A percentile compares a stretch with the other conserved stretches of the same genome.
Conservation (phyloP, 345 rosid genomes). For the Turritis glabra region DNA sequence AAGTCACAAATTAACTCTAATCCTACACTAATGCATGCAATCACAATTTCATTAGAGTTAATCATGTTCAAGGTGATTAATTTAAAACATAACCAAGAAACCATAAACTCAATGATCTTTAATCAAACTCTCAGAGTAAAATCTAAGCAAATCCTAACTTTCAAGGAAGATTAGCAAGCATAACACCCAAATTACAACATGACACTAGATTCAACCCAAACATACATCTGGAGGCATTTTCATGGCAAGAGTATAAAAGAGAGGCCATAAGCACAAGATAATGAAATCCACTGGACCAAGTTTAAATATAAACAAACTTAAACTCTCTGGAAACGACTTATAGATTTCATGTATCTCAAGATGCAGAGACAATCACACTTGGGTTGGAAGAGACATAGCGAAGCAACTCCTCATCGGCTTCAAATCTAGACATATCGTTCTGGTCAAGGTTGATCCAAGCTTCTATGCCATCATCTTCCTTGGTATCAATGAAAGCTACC, state of each 20-base stretch:
- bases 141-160: neutral
- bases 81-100: neutral
- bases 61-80: neutral
- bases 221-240: neutral
- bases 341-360: neutral
- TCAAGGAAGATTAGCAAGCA: neutral
- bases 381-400: conserved; percentile 20
- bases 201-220: neutral
- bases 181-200: neutral
- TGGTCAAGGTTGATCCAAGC: conserved; percentile 32
- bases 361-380: conserved; percentile 15
- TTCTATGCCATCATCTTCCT: conserved; percentile 29
- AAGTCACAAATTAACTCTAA: neutral
- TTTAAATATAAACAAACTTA: neutral
- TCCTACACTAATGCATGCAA: neutral
- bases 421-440: conserved; percentile 25
- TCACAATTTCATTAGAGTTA: neutral
- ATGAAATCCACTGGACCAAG: neutral
- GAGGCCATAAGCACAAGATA: neutral
- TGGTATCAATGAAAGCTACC: conserved; percentile 17
- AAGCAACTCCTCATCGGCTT: conserved; percentile 26
- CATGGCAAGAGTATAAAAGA: neutral
- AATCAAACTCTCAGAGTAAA: neutral
- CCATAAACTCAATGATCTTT: neutral
- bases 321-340: neutral